Evolutionary conservation across 2,329 filamentous ascomycete species (phyloP), one percentile per base, ranked within the genome.

Genomic region (Bisporella sp.): DNA sequence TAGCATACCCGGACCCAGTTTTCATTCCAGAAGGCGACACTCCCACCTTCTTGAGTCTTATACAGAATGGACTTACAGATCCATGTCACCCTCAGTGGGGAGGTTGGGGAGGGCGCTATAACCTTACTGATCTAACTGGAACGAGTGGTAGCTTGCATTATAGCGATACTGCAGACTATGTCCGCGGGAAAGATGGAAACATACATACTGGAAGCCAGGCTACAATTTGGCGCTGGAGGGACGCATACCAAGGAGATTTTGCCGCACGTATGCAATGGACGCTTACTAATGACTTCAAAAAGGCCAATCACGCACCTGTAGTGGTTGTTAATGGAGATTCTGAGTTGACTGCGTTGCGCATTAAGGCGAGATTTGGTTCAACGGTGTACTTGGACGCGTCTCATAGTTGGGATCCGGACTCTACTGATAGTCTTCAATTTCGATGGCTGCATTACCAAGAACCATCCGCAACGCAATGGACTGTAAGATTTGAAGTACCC

Each of bases 11-110:
- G 0, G 62, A 77, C 52, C 71, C 71, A 42, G 59, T 70, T 6
- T 79, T 69, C 55, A 77, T 78, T 48, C 69, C 72, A 28, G 78
- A 82, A 59, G 75, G 71, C n/a, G 71, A 74, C 47, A 72, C 71
- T 1, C 71, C 69, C 2, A 66, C 68, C 0, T 70, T 71, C 51
- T 53, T 73, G 4, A 68, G 64, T 44, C 59, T 71, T 1, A 66
- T 73, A 29, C 69, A 68, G 46, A 73, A 73, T 51, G 70, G 71
- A 0, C 61, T 73, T 2, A 64, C 65, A 4, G 57, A 62, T 5
- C 63, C 67, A 1, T 65, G 71, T 29, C 57, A 66, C 13, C 70
- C 69, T 0, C 63, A 68, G 21, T 73, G 66, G 60, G 71, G 71
- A n/a, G 53, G 64, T 50, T 73, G 71, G 70, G 71, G 70, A 30